Percentiles rank a stretch among this genome's conserved stretches.
Evolutionary conservation across 2,329 filamentous ascomycete species (phyloP).

Genomic region (Blastomyces parvus): DNA sequence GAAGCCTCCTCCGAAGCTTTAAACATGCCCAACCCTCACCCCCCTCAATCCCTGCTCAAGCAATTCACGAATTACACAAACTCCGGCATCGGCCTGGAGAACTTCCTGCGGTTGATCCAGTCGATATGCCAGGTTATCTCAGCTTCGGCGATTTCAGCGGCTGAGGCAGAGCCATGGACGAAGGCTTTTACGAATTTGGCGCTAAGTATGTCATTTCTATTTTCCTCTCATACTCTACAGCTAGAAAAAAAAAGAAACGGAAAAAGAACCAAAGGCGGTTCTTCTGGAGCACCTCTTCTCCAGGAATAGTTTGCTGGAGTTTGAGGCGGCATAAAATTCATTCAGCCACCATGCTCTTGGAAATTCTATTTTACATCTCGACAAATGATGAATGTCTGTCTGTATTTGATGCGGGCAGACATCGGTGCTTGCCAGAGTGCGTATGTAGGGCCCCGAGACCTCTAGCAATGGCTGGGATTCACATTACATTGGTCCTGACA

Average conservation of each 20-base stretch:
- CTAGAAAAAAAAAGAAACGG: neutral
- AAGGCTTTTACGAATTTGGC: conserved; percentile 35
- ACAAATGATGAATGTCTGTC: neutral
- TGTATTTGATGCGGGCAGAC: neutral
- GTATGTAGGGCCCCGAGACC: neutral
- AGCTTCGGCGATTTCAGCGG: conserved; percentile 20
- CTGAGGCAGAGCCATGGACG: conserved; percentile 28
- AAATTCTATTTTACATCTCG: neutral
- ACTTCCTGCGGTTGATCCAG: conserved; percentile 32
- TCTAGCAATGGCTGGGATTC: neutral
- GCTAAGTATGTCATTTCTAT: conserved; percentile 27
- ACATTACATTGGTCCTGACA: neutral
- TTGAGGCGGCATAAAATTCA: neutral
- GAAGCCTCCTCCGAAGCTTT: no score
- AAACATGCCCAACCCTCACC: neutral
- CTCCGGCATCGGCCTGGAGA: conserved; percentile 29
- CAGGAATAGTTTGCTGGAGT: neutral
- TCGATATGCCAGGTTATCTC: conserved; percentile 28
- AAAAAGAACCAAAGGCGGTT: neutral
- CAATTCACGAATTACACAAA: conserved; percentile 28
- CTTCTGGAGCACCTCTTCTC: neutral
- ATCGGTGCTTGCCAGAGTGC: neutral
- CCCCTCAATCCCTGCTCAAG: conserved; percentile 7
- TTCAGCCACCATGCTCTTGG: neutral
- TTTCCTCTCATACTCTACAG: neutral